phyloP scores from a whole-genome alignment of 2,329 filamentous ascomycete species.

The Daldinia sp. region DNA sequence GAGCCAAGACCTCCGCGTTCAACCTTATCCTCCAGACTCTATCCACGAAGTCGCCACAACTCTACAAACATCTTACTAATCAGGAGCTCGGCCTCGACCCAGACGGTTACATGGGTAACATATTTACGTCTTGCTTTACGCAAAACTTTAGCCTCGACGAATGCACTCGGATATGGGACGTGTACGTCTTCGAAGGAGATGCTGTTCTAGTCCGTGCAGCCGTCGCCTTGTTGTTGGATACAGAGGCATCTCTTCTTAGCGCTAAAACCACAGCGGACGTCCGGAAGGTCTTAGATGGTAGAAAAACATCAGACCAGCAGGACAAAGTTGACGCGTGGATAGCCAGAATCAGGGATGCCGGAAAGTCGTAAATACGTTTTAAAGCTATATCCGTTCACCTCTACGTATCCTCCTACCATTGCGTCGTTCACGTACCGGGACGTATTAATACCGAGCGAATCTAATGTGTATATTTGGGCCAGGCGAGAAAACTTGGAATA shows the following conservation, averaged over 20 bases:
- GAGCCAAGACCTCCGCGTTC: conserved; percentile 74
- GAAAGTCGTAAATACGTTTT: conserved; percentile 20
- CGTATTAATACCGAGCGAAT: neutral
- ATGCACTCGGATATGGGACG: conserved; percentile 78
- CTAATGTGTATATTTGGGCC: neutral
- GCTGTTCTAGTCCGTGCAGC: conserved; percentile 73
- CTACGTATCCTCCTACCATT: neutral
- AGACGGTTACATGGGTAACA: conserved; percentile 63
- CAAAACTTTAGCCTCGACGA: conserved; percentile 71
- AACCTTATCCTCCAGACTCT: conserved; percentile 74
- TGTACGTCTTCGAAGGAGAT: conserved; percentile 85
- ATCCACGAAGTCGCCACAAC: conserved; percentile 66
- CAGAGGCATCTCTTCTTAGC: conserved; percentile 61
- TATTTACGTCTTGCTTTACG: conserved; percentile 73
- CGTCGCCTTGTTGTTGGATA: conserved; percentile 69
- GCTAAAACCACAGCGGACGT: conserved; percentile 57
- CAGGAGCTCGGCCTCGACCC: conserved; percentile 56
- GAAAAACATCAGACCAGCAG: conserved; percentile 36
- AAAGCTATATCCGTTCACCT: neutral
- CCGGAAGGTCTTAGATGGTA: conserved; percentile 47
- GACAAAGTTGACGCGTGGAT: conserved; percentile 44
- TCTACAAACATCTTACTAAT: conserved; percentile 70
- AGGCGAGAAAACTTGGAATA: neutral
- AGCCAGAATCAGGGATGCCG: conserved; percentile 37
- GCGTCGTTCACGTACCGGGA: neutral